These are phyloP conservation scores for Sarocladium kiliense DNA, from an alignment of 2,329 filamentous ascomycete species.

Conservation along the genomic window DNA sequence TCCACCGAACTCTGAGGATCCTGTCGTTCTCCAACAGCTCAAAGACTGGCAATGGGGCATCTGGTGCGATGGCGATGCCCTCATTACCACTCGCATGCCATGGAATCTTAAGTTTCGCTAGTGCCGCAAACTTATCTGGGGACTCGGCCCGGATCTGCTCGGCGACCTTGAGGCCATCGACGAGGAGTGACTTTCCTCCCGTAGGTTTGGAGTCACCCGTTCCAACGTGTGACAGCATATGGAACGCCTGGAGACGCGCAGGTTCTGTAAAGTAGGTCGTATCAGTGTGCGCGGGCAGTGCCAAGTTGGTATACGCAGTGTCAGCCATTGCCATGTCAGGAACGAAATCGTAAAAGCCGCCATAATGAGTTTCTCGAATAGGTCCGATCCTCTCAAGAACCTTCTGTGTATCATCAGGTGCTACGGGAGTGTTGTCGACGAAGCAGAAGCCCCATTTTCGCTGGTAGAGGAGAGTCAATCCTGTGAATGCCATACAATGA, in stretches of 20 bases:
- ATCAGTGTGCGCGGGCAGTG: conserved; percentile 83
- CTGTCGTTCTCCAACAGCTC: conserved; percentile 33
- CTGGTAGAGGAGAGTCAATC: conserved; percentile 33
- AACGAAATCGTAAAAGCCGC: conserved; percentile 74
- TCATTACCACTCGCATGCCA: conserved; percentile 89
- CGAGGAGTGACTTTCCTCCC: conserved; percentile 75
- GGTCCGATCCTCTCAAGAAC: conserved; percentile 79
- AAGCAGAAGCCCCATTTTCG: conserved; percentile 71
- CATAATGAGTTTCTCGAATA: conserved; percentile 88
- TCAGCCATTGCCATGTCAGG: conserved; percentile 84
- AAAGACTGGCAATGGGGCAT: conserved; percentile 66
- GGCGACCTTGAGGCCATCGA: conserved; percentile 81
- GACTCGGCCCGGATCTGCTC: conserved; percentile 46
- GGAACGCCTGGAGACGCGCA: conserved; percentile 85
- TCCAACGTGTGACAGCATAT: conserved; percentile 70
- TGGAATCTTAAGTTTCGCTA: conserved; percentile 56
- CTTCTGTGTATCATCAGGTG: conserved; percentile 66
- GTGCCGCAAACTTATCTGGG: conserved; percentile 50
- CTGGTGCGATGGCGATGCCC: conserved; percentile 74
- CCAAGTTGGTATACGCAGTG: conserved; percentile 84
- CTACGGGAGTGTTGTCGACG: conserved; percentile 60
- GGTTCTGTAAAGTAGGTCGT: conserved; percentile 95
- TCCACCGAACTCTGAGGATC: conserved; percentile 73
- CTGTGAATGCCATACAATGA: not conserved
- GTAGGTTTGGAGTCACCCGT: conserved; percentile 20